phyloP scores from a whole-genome alignment of 139 green algal genomes.

The Picochlorum sp. region DNA sequence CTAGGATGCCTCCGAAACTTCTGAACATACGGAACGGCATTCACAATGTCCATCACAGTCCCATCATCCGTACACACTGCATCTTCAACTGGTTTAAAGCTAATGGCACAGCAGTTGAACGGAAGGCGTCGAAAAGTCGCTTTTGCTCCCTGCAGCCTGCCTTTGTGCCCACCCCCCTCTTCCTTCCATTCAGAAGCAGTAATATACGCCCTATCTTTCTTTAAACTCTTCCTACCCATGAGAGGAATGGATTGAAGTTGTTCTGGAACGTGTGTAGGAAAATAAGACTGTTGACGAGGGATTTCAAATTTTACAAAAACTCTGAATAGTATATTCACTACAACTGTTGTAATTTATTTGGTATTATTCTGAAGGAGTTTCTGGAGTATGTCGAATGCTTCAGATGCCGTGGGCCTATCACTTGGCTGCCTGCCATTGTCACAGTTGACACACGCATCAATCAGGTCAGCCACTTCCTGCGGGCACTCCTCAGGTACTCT shows the following conservation, averaged over 20 bases:
- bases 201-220: slow-evolving; percentile 59
- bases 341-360: neutral
- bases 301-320: too few species aligned
- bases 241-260: too few species aligned
- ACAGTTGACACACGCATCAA: neutral
- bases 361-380: neutral
- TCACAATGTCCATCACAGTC: slow-evolving; percentile 67
- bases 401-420: neutral
- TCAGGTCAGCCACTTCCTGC: neutral
- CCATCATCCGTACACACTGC: slow-evolving; percentile 79
- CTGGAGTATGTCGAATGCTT: neutral
- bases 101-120: slow-evolving; percentile 90
- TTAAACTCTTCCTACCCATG: slow-evolving; percentile 7
- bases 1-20: slow-evolving; percentile 81
- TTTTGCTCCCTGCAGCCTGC: slow-evolving; percentile 5
- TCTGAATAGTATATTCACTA: neutral
- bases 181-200: slow-evolving; percentile 84
- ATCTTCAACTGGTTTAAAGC: slow-evolving; percentile 90
- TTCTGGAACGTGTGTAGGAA: too few species aligned
- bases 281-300: too few species aligned
- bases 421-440: neutral
- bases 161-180: slow-evolving; percentile 71
- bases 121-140: slow-evolving; percentile 72
- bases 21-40: slow-evolving; percentile 79
- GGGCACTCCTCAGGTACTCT: neutral